A percentile compares a stretch with the other conserved stretches of the same genome.
phyloP scores from a whole-genome alignment of 495 filamentous ascomycete genomes.

The Glonium stellatum region DNA sequence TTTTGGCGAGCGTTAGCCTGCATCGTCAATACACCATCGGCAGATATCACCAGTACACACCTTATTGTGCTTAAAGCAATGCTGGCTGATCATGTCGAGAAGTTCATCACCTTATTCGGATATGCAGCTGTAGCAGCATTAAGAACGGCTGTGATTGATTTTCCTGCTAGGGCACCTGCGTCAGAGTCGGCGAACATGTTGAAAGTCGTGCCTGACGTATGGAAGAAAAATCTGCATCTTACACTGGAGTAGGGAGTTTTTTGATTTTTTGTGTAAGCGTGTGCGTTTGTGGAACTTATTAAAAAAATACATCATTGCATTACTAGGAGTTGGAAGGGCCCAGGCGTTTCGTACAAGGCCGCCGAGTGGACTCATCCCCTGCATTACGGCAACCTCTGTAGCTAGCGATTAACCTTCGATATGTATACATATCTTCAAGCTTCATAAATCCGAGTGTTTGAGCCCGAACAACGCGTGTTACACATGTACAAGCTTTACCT shows the following conservation, averaged over 20 bases:
- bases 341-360: background rate
- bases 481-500: background rate
- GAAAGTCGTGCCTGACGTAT: background rate
- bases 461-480: no score
- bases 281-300: background rate
- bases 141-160: conserved; percentile 56
- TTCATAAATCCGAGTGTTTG: no score
- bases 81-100: conserved; percentile 61
- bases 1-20: conserved; percentile 73
- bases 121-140: conserved; percentile 58
- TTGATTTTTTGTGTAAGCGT: no score
- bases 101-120: conserved; percentile 73
- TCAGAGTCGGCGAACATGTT: background rate
- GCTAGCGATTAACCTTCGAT: no score
- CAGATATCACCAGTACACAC: conserved; percentile 67
- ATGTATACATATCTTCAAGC: no score
- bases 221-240: background rate
- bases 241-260: background rate
- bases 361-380: background rate
- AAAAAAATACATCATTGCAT: background rate
- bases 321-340: background rate
- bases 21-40: conserved; percentile 63
- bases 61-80: conserved; percentile 69
- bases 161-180: conserved; percentile 49
- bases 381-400: no score